Evolutionary conservation across 805 yeast genomes (phyloP), one percentile per base, ranked within the genome.

Genomic region (Myxozyma geophila): DNA sequence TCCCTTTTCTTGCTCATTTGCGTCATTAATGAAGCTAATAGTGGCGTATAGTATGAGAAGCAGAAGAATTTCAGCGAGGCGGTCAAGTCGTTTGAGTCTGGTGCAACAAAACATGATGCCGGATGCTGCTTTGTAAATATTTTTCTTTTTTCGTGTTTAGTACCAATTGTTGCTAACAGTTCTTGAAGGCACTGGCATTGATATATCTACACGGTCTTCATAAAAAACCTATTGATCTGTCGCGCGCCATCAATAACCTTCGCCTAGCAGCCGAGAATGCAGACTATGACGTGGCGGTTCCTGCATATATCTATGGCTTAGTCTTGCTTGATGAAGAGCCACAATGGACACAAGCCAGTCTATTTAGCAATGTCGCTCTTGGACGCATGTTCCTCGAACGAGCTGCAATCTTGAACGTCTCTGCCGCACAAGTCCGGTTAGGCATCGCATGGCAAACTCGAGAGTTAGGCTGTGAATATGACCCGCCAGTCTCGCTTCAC

Each of bases 271-370:
- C 75, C 21, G 60, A 58, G 37, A 65, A 53, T 8, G 71, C 75
- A 19, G 81, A 78, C 58, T 71, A 74, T 1, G 82, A 79, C 57
- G 76, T 76, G 52, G 76, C 81, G 6, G 75, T 73, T 48, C 75
- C 81, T 1, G 74, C 78, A 3, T 79, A 72, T 58, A 67, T 77
- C 19, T 71, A 74, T 43, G 81, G 81, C 9, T 70, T 74, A 50
- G 54, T 76, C 37, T 70, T 72, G 23, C 68, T 75, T 9, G 80
- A 77, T 13, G 80, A 78, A 57, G 54, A 46, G 12, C 17, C 58
- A 12, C 48, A 43, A 13, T 65, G 59, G 56, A 2, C 39, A 4
- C 4, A n/a, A 9, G 51, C 10, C 8, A 54, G 50, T 23, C 2
- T 23, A 10, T n/a, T 12, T 15, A 17, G 59, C 36, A 63, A 70